Percentiles rank a stretch among this genome's conserved stretches.
Conservation (phyloP, 1,284 basidiomycete genomes). For the Ceraceosorus bombacis region DNA sequence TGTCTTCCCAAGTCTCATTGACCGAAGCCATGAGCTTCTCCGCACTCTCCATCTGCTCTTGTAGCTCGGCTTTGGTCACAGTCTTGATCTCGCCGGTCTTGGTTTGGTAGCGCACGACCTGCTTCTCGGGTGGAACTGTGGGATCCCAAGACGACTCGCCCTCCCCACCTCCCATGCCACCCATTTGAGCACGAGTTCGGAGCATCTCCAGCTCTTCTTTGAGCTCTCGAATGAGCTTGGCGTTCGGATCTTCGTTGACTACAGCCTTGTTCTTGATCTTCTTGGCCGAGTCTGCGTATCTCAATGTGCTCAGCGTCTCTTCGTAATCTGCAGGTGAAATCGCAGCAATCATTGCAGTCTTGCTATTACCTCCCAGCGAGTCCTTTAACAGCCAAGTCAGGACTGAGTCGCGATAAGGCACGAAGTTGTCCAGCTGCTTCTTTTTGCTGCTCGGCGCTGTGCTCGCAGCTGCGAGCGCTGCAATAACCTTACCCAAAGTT, state of each 20-base stretch:
- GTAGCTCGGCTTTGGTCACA: slow-evolving; percentile 90
- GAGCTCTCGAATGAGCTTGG: slow-evolving; percentile 92
- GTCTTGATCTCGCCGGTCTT: slow-evolving; percentile 89
- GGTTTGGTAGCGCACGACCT: slow-evolving; percentile 88
- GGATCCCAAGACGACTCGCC: slow-evolving; percentile 76
- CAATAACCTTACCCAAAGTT: slow-evolving; percentile 40
- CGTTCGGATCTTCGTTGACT: slow-evolving; percentile 98
- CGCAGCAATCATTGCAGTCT: slow-evolving; percentile 67
- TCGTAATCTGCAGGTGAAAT: slow-evolving; percentile 97
- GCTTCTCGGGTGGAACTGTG: slow-evolving; percentile 80
- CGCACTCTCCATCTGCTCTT: slow-evolving; percentile 90
- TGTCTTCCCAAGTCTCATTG: slow-evolving; percentile 98
- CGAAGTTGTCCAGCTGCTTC: slow-evolving; percentile 31
- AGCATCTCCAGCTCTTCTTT: slow-evolving; percentile 83
- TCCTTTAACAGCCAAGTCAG: slow-evolving; percentile 51
- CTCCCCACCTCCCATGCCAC: slow-evolving; percentile 21
- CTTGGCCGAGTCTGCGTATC: slow-evolving; percentile 94
- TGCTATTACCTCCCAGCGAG: slow-evolving; percentile 46
- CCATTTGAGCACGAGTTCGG: slow-evolving; percentile 31
- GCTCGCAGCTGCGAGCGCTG: slow-evolving; percentile 36
- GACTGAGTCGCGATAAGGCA: slow-evolving; percentile 42
- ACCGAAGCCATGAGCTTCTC: slow-evolving; percentile 94
- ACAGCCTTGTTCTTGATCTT: slow-evolving; percentile 99
- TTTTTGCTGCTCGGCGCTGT: slow-evolving; percentile 32
- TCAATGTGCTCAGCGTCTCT: slow-evolving; percentile 85